Evolutionary conservation across 768 basidiomycete species (phyloP), one percentile per base, ranked within the genome.

Genomic region (Boletus bicolor): DNA sequence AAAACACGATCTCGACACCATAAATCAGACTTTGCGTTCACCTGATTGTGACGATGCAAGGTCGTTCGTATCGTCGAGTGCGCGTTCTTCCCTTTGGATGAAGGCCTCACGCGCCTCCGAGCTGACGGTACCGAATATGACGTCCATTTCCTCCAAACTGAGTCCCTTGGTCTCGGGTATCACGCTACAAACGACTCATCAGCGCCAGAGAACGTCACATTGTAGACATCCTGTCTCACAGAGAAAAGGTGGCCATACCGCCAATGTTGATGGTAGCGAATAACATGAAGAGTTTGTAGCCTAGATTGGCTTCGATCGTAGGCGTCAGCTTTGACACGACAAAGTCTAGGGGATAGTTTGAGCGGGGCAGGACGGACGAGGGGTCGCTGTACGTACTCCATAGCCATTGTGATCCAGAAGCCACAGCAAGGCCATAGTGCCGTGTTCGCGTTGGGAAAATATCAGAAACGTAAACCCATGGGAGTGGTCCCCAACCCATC

Each of bases 401-500:
- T 9, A 93, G 71, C 91, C 91, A 93, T 54, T 93, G 92, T 3
- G 88, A 83, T 15, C 84, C 83, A 54, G 86, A 86, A 0, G 86
- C 92, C 5, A 83, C 72, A 0, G 89, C 80, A 21, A 93, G 74
- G 37, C 92, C 92, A 62, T 87, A 91, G 63, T 91, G 87, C 54
- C 91, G 77, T 15, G 91, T 91, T 42, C 90, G 76, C 14, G 89
- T 93, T 7, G 88, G 87, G 80, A 93, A 93, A 62, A 94, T 91
- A 68, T 94, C 92, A 6, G 89, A 77, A 42, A 86, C 87, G 61
- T 86, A 87, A 21, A 89, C 81, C 75, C 73, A 79, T 15, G 80
- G 87, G 12, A 78, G 69, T n/a, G 83, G 84, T 19, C 90, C 91
- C 85, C 89, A 91, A 38, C 89, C 89, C 82, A 92, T 87, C 4